Evolutionary conservation across 352 stramenopile genomes (phyloP), one percentile per base, ranked within the genome.

Genomic region (Bremia lactucae): DNA sequence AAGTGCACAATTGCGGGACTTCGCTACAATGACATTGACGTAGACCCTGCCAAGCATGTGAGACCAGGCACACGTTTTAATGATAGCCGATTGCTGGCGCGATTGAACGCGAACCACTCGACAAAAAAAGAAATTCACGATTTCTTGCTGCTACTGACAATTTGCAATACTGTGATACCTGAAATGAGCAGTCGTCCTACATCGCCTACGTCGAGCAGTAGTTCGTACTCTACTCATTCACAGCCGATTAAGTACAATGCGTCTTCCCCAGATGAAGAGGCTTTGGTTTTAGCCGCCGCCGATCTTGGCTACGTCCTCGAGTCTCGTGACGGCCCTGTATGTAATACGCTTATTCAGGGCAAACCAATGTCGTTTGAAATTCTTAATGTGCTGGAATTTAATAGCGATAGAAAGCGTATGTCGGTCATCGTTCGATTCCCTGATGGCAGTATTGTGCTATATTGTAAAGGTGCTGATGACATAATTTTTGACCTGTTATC

Each of bases 321-420:
- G 6, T 68, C 58, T 0, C 77, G 80, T 15, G 74, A 87, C 42
- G 80, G 80, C 2, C 50, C 65, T 11, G 69, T 84, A 6, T 89
- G 77, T 31, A 49, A 90, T 31, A 72, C 75, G 2, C 14, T 66
- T 13, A 82, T 93, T 45, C 77, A 80, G 36, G 80, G 80, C 4
- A 46, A 54, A 25, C 44, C 61, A 6, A 65, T 81, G 68, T 85
- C 74, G 14, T 98, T 90, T 70, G 64, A 89, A 42, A 85, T 98
- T 43, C 61, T 98, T 38, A 96, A 96, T 36, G 79, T 98, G 4
- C 94, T 98, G 36, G 95, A 98, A 59, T 99, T 99, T 70, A 96
- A 98, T 59, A 97, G 88, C 39, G 83, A 97, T 39, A 72, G 96
- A 9, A 99, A 99, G 65, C 71, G 96, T 43, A 99, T 99, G 96